Conservation (phyloP, 2,329 filamentous ascomycete genomes). For the Pseudopyricularia javanii region DNA sequence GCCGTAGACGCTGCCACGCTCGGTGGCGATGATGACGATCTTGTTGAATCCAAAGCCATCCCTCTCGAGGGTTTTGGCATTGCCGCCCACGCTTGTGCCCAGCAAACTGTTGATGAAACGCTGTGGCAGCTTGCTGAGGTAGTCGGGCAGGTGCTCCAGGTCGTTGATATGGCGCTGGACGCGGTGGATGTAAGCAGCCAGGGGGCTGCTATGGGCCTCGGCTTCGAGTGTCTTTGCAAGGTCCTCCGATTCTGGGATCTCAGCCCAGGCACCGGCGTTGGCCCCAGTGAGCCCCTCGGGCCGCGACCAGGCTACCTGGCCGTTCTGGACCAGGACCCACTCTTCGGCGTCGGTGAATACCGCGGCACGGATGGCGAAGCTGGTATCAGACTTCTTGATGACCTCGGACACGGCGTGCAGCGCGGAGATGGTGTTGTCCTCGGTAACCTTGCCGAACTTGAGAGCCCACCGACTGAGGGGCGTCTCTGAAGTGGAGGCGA, state of each 20-base stretch:
- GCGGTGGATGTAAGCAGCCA: slow-evolving; percentile 78
- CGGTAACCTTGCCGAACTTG: slow-evolving; percentile 24
- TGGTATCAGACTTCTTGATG: slow-evolving; percentile 53
- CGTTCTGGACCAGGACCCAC: slow-evolving; percentile 77
- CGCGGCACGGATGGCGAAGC: slow-evolving; percentile 69
- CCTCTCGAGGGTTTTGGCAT: slow-evolving; percentile 35
- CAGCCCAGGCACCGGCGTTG: slow-evolving; percentile 70
- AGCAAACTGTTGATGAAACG: slow-evolving; percentile 55
- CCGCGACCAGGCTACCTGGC: slow-evolving; percentile 66
- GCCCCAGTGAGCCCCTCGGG: slow-evolving; percentile 71
- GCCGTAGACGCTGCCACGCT: slow-evolving; percentile 66
- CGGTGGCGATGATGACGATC: slow-evolving; percentile 67
- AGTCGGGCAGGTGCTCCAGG: slow-evolving; percentile 62
- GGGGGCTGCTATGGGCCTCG: slow-evolving; percentile 71
- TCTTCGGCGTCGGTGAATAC: slow-evolving; percentile 56
- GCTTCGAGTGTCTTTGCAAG: slow-evolving; percentile 72
- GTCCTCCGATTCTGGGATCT: slow-evolving; percentile 59
- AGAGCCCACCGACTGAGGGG: slow-evolving; percentile 64
- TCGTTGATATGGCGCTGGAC: slow-evolving; percentile 72
- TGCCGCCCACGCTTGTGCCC: slow-evolving; percentile 27
- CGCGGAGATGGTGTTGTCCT: slow-evolving; percentile 46
- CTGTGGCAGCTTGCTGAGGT: slow-evolving; percentile 55
- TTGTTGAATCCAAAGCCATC: slow-evolving; percentile 87
- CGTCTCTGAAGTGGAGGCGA: slow-evolving; percentile 67
- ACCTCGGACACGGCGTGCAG: slow-evolving; percentile 58